Evolutionary conservation across 495 filamentous ascomycete species (phyloP).

Genomic region (Corynascus novoguineensis): DNA sequence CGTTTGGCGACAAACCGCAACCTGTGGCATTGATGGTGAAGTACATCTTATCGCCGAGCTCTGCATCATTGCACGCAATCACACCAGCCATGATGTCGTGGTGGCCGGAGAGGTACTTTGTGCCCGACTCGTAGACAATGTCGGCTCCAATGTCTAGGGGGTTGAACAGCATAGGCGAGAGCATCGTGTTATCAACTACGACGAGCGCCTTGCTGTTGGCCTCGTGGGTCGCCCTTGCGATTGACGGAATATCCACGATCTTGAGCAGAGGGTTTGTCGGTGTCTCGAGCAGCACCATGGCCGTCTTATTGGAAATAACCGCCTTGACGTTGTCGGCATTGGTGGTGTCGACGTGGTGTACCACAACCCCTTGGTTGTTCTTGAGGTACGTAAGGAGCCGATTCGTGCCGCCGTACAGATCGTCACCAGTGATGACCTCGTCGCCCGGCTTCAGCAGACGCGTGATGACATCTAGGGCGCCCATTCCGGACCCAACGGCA

Average conservation of each 20-base stretch:
- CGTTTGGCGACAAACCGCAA: slow-evolving; percentile 88
- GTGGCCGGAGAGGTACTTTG: slow-evolving; percentile 95
- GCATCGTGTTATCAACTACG: slow-evolving; percentile 96
- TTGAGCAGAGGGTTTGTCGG: slow-evolving; percentile 98
- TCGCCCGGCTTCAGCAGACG: slow-evolving; percentile 87
- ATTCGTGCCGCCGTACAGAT: slow-evolving; percentile 94
- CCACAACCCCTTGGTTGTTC: slow-evolving; percentile 78
- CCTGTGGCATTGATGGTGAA: slow-evolving; percentile 95
- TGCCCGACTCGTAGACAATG: slow-evolving; percentile 94
- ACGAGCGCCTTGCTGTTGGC: slow-evolving; percentile 78
- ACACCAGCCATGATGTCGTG: slow-evolving; percentile 99
- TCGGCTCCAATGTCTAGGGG: slow-evolving; percentile 92
- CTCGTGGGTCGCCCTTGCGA: slow-evolving; percentile 68
- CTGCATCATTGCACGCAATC: slow-evolving; percentile 75
- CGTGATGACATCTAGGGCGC: slow-evolving; percentile 94
- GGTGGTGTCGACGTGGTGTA: slow-evolving; percentile 96
- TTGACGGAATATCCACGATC: slow-evolving; percentile 81
- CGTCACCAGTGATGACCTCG: slow-evolving; percentile 94
- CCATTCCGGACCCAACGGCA: slow-evolving; percentile 94
- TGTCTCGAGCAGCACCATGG: slow-evolving; percentile 94
- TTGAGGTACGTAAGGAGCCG: slow-evolving; percentile 87
- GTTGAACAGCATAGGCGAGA: slow-evolving; percentile 86
- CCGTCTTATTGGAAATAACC: slow-evolving; percentile 71
- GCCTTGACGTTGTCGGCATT: slow-evolving; percentile 57
- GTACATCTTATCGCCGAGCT: slow-evolving; percentile 81